Conservation (phyloP, 2,329 filamentous ascomycete species). For the Myriosclerotinia scirpicola region DNA sequence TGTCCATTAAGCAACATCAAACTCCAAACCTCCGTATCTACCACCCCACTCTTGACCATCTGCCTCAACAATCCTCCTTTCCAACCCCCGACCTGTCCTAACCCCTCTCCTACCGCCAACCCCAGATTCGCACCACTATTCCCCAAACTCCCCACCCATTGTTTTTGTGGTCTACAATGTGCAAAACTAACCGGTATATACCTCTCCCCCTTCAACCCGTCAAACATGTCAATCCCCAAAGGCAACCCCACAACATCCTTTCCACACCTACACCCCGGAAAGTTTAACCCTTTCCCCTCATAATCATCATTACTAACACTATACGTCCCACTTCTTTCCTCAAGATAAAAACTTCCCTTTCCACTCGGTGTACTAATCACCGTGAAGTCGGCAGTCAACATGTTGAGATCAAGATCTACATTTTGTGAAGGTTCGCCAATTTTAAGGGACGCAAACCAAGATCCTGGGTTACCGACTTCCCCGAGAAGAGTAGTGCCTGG, state of each 20-base stretch:
- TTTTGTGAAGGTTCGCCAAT: conserved; percentile 31
- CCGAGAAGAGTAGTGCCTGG: conserved; percentile 25
- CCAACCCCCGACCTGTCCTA: conserved; percentile 15
- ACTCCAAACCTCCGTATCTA: conserved; percentile 31
- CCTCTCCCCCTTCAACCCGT: conserved; percentile 3
- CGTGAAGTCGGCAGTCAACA: conserved; percentile 32
- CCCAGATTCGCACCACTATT: conserved; percentile 30
- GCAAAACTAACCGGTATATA: conserved; percentile 28
- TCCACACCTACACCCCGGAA: conserved; percentile 1
- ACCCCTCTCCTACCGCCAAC: conserved; percentile 26
- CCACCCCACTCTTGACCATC: conserved; percentile 27
- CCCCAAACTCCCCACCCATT: conserved; percentile 27
- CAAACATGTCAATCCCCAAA: conserved; percentile 6
- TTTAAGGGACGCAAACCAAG: conserved; percentile 30
- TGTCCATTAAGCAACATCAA: conserved; percentile 30
- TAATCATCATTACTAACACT: conserved; percentile 22
- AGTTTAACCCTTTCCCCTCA: conserved; percentile 6
- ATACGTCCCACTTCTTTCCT: conserved; percentile 31
- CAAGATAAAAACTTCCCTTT: conserved; percentile 26
- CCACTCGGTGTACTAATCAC: conserved; percentile 30
- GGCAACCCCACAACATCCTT: background rate
- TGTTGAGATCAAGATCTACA: conserved; percentile 32
- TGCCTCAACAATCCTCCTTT: conserved; percentile 26
- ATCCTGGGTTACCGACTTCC: conserved; percentile 29
- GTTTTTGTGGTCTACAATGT: conserved; percentile 32